Conservation (phyloP, 225 moss, liverwort and hornwort species). For the Bryoerythrophyllum caledonicum region DNA sequence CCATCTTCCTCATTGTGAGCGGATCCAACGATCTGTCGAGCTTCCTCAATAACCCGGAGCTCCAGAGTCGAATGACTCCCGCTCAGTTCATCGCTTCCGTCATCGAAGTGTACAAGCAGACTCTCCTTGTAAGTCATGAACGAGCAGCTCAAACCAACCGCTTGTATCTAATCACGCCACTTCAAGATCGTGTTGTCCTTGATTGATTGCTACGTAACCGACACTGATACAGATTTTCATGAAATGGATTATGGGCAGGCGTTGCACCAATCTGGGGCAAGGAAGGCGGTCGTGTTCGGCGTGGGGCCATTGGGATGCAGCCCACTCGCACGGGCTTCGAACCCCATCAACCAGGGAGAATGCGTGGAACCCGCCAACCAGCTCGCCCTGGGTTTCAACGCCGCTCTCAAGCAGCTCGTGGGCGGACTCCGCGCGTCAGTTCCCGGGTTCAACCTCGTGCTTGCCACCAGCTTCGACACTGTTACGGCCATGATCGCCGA, state of each 20-base stretch:
- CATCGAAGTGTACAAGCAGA: constrained; percentile 22
- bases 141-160: not conserved
- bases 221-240: not conserved
- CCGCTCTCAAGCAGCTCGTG: constrained; percentile 35
- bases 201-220: not conserved
- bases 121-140: constrained; percentile 31
- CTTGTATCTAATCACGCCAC: not conserved
- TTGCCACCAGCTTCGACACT: constrained; percentile 20
- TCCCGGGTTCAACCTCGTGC: constrained; percentile 32
- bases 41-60: constrained; percentile 21
- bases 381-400: constrained; percentile 38
- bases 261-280: constrained; percentile 40
- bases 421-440: constrained; percentile 20
- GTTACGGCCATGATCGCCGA: constrained; percentile 22
- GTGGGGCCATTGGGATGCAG: constrained; percentile 28
- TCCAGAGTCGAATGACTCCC: constrained; percentile 29
- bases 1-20: constrained; percentile 32
- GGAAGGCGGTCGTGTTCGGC: constrained; percentile 28
- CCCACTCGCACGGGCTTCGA: constrained; percentile 24
- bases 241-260: constrained; percentile 20
- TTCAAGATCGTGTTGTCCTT: not conserved
- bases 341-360: constrained; percentile 28
- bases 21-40: constrained; percentile 37
- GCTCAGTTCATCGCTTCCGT: constrained; percentile 20
- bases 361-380: constrained; percentile 28